phyloP scores from a whole-genome alignment of 2,329 filamentous ascomycete species.

The Pochonia chlamydosporia region DNA sequence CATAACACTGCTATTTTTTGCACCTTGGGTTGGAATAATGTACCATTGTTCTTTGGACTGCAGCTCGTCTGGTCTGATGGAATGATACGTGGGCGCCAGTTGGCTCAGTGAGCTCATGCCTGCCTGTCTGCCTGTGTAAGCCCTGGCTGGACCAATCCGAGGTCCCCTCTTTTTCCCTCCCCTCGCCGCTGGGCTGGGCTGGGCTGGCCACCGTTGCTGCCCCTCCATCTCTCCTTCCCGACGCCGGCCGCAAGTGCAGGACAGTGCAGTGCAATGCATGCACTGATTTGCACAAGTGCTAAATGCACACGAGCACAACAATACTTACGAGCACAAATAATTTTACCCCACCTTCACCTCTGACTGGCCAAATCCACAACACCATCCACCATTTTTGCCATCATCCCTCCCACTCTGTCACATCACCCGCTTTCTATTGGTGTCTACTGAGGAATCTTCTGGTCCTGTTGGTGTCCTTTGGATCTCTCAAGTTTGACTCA shows the following conservation, averaged over 20 bases:
- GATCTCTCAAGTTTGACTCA: conserved; percentile 1
- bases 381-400: conserved; percentile 6
- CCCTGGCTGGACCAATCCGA: conserved; percentile 4
- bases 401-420: conserved; percentile 6
- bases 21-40: no score
- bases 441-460: neutral
- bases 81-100: no score
- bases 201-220: neutral
- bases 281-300: neutral
- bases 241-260: no score
- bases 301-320: neutral
- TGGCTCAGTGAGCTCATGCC: neutral
- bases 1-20: neutral
- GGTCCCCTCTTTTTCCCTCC: neutral
- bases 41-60: neutral
- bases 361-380: conserved; percentile 8
- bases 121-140: neutral
- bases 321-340: conserved; percentile 6
- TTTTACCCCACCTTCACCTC: conserved; percentile 11
- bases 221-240: neutral
- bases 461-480: neutral
- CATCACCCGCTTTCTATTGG: conserved; percentile 2
- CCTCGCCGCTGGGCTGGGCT: neutral
- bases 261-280: neutral
- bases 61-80: neutral